phyloP scores from a whole-genome alignment of 805 yeast genomes.

The Pichia exigua region DNA sequence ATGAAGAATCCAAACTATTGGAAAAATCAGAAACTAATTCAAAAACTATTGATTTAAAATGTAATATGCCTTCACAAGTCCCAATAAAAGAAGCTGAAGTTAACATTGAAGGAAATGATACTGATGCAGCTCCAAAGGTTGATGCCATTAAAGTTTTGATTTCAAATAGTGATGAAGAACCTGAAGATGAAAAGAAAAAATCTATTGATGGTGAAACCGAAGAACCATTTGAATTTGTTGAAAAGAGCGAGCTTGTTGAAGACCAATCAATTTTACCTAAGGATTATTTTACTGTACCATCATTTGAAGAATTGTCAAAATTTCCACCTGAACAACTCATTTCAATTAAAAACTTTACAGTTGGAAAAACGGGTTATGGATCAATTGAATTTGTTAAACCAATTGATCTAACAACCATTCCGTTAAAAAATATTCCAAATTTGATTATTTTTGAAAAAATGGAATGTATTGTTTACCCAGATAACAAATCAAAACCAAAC shows the following conservation, averaged over 20 bases:
- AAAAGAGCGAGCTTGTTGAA: background rate
- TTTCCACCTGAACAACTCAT: slow-evolving; percentile 59
- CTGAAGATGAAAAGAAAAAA: background rate
- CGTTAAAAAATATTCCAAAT: slow-evolving; percentile 59
- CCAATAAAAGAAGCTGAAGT: background rate
- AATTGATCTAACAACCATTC: slow-evolving; percentile 69
- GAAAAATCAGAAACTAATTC: background rate
- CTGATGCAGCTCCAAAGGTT: background rate
- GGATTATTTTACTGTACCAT: slow-evolving; percentile 86
- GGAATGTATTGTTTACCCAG: slow-evolving; percentile 67
- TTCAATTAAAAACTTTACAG: slow-evolving; percentile 51
- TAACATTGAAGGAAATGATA: background rate
- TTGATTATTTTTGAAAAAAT: slow-evolving; percentile 53
- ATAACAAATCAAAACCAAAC: slow-evolving; percentile 48
- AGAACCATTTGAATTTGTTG: background rate
- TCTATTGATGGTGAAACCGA: background rate
- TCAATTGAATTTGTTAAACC: slow-evolving; percentile 68
- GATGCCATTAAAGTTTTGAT: background rate
- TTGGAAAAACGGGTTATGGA: slow-evolving; percentile 79
- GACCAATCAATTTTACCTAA: slow-evolving; percentile 29
- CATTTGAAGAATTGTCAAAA: slow-evolving; percentile 51
- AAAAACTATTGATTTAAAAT: slow-evolving; percentile 29
- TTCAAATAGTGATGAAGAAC: background rate
- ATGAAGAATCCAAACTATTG: slow-evolving; percentile 18
- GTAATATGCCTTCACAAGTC: slow-evolving; percentile 9